Evolutionary conservation across 2,329 filamentous ascomycete genomes (phyloP).

Genomic region (Exophiala alcalophila): DNA sequence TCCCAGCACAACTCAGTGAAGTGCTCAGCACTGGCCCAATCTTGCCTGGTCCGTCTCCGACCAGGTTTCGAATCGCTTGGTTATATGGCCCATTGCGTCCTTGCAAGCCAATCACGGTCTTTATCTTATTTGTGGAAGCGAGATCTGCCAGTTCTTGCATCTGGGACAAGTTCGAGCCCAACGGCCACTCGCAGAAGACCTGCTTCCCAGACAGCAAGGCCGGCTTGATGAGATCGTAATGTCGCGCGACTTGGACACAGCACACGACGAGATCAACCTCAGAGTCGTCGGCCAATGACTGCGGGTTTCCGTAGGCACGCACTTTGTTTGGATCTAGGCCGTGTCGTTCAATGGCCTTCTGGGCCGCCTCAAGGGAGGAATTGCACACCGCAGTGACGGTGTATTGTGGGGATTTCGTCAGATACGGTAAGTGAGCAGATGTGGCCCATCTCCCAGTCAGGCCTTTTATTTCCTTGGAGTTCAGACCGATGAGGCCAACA

Average conservation of each 20-base stretch:
- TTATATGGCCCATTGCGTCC: slow-evolving; percentile 39
- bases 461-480: not conserved
- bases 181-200: slow-evolving; percentile 58
- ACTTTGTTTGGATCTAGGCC: slow-evolving; percentile 41
- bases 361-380: slow-evolving; percentile 45
- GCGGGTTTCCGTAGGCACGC: slow-evolving; percentile 43
- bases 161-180: slow-evolving; percentile 45
- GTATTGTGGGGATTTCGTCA: slow-evolving; percentile 4
- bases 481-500: slow-evolving; percentile 8
- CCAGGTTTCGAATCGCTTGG: slow-evolving; percentile 43
- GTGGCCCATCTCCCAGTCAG: slow-evolving; percentile 1
- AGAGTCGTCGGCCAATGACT: slow-evolving; percentile 44
- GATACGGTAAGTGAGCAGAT: slow-evolving; percentile 9
- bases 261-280: slow-evolving; percentile 56
- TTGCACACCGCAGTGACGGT: slow-evolving; percentile 35
- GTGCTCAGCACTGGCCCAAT: slow-evolving; percentile 54
- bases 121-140: slow-evolving; percentile 34
- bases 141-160: slow-evolving; percentile 42
- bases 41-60: slow-evolving; percentile 38
- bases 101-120: slow-evolving; percentile 52
- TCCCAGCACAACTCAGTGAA: slow-evolving; percentile 35
- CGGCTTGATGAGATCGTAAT: slow-evolving; percentile 46
- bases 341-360: slow-evolving; percentile 43
- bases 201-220: slow-evolving; percentile 52
- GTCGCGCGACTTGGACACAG: slow-evolving; percentile 52